Evolutionary conservation across 139 green algal species (phyloP).

Genomic region (Closterium sp.): DNA sequence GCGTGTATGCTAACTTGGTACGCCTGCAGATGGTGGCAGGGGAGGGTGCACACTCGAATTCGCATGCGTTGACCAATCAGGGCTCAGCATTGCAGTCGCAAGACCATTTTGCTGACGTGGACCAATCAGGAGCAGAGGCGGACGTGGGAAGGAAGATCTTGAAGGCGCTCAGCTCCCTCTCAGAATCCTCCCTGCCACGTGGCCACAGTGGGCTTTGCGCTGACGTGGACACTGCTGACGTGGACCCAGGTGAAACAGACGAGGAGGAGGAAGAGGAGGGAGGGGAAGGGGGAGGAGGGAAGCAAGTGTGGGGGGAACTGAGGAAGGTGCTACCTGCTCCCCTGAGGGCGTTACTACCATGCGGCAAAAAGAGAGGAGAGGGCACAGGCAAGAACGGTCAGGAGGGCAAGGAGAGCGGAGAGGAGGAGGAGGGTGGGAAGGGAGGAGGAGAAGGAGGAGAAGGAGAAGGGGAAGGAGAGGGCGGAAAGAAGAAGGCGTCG

Average conservation of each 20-base stretch:
- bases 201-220: neutral
- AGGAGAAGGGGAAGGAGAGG: neutral
- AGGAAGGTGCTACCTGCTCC: neutral
- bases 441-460: neutral
- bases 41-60: neutral
- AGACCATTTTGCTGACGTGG: neutral
- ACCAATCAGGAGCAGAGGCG: neutral
- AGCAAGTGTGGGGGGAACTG: neutral
- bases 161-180: neutral
- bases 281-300: neutral
- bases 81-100: neutral
- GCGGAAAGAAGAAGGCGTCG: neutral
- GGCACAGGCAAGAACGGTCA: no score
- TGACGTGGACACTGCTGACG: neutral
- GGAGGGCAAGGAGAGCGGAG: neutral
- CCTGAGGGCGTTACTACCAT: neutral
- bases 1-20: conserved; percentile 32
- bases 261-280: neutral
- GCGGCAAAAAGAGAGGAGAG: neutral
- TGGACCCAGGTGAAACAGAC: neutral
- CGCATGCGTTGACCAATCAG: neutral
- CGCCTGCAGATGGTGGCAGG: conserved; percentile 4
- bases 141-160: neutral
- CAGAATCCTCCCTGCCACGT: neutral
- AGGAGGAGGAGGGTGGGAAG: neutral